Evolutionary conservation across 108 stramenopile species (phyloP).

Genomic region (Nitzschia inconspicua): DNA sequence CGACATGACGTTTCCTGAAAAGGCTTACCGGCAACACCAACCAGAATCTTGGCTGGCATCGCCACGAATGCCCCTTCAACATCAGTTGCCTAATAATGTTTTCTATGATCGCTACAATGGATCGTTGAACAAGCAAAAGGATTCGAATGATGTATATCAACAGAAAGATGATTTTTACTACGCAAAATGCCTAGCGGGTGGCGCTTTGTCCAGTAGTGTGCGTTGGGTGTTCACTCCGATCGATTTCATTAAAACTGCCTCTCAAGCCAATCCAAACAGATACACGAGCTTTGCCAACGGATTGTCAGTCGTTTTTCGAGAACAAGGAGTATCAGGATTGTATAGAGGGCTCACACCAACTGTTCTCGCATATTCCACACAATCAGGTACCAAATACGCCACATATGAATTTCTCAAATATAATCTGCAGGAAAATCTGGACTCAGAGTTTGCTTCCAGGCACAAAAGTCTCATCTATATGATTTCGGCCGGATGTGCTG

Average conservation of each 20-base stretch:
- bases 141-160: too few species aligned
- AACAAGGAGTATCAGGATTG: slow-evolving; percentile 16
- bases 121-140: too few species aligned
- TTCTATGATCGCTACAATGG: too few species aligned
- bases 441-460: slow-evolving; percentile 5
- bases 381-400: slow-evolving; percentile 29
- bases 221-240: slow-evolving; percentile 30
- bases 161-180: slow-evolving; percentile 10
- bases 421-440: not conserved
- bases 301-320: slow-evolving; percentile 2
- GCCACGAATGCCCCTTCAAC: too few species aligned
- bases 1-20: too few species aligned
- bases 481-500: slow-evolving; percentile 22
- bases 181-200: slow-evolving; percentile 17
- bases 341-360: slow-evolving; percentile 20
- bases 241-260: slow-evolving; percentile 21
- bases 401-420: slow-evolving; percentile 39
- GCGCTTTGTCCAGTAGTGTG: slow-evolving; percentile 10
- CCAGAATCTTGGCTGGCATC: too few species aligned
- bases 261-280: slow-evolving; percentile 21
- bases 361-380: slow-evolving; percentile 13
- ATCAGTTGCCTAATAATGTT: too few species aligned
- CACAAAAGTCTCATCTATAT: slow-evolving; percentile 23
- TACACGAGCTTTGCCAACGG: slow-evolving; percentile 18
- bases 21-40: too few species aligned